These are phyloP conservation scores for Dactylellina cionopaga DNA, from an alignment of 2,329 filamentous ascomycete species.

Conservation along the genomic window DNA sequence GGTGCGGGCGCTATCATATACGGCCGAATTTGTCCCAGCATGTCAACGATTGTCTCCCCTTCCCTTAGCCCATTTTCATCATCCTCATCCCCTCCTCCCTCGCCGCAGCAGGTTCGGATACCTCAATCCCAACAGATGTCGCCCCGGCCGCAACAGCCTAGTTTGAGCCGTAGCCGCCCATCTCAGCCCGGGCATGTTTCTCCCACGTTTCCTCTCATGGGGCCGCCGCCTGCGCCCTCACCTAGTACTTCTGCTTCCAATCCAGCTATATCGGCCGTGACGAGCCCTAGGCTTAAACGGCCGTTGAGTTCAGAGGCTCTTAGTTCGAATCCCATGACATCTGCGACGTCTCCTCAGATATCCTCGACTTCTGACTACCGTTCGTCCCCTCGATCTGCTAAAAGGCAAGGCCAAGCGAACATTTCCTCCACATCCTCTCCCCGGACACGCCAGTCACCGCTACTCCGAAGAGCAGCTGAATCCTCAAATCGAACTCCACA, in stretches of 20 bases:
- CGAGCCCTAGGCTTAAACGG: slow-evolving; percentile 41
- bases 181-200: slow-evolving; percentile 19
- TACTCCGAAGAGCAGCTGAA: slow-evolving; percentile 37
- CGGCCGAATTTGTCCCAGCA: slow-evolving; percentile 18
- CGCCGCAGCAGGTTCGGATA: slow-evolving; percentile 43
- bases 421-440: slow-evolving; percentile 32
- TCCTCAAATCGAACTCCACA: slow-evolving; percentile 34
- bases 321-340: slow-evolving; percentile 13
- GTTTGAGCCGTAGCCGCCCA: not conserved
- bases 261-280: slow-evolving; percentile 1
- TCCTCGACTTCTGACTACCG: slow-evolving; percentile 14
- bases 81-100: slow-evolving; percentile 42
- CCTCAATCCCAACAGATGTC: slow-evolving; percentile 39
- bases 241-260: slow-evolving; percentile 20
- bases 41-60: slow-evolving; percentile 45
- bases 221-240: slow-evolving; percentile 37
- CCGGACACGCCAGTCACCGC: slow-evolving; percentile 27
- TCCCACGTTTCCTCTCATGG: slow-evolving; percentile 23
- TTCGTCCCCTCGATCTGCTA: slow-evolving; percentile 29
- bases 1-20: slow-evolving; percentile 1
- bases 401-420: slow-evolving; percentile 16
- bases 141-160: slow-evolving; percentile 20
- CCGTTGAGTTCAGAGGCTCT: slow-evolving; percentile 42
- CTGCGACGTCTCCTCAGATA: slow-evolving; percentile 14
- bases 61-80: slow-evolving; percentile 46